Percentiles rank a stretch among this genome's conserved stretches.
Evolutionary conservation across 78 protist genomes (phyloP).

Genomic region (Polysphondylium violaceum): DNA sequence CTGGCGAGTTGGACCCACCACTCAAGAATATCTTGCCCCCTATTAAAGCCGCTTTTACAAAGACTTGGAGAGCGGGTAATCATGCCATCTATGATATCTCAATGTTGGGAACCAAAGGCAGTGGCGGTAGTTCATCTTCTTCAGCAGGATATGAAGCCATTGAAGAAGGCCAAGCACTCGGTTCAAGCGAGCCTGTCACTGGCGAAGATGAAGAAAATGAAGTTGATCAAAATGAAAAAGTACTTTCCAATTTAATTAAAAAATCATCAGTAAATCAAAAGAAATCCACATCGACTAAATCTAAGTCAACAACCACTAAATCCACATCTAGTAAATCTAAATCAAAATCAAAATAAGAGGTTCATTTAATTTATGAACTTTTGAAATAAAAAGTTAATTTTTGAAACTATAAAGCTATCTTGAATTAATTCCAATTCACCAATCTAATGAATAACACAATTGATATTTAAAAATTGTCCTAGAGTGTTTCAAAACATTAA

Average conservation of each 20-base stretch:
- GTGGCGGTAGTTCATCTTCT: not conserved
- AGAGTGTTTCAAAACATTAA: no score
- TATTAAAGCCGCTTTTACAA: conserved; percentile 45
- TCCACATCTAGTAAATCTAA: no score
- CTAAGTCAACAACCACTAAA: no score
- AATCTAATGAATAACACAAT: no score
- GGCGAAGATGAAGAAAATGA: conserved; percentile 5
- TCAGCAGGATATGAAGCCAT: conserved; percentile 13
- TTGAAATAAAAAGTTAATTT: no score
- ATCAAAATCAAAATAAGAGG: no score
- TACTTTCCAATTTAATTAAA: conserved; percentile 16
- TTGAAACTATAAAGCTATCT: no score
- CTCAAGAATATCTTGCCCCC: not conserved
- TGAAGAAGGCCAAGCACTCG: not conserved
- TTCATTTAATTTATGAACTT: no score
- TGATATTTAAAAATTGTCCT: no score
- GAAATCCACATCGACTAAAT: not conserved
- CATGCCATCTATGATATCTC: conserved; percentile 42
- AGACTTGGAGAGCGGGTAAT: not conserved
- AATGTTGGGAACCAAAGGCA: not conserved
- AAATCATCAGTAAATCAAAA: not conserved
- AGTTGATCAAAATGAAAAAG: not conserved
- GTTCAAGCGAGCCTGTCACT: no score
- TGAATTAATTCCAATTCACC: no score
- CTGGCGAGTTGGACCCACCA: not conserved